These are phyloP conservation scores for Colletotrichum sp. DNA, from an alignment of 2,329 filamentous ascomycete species.

Conservation along the genomic window DNA sequence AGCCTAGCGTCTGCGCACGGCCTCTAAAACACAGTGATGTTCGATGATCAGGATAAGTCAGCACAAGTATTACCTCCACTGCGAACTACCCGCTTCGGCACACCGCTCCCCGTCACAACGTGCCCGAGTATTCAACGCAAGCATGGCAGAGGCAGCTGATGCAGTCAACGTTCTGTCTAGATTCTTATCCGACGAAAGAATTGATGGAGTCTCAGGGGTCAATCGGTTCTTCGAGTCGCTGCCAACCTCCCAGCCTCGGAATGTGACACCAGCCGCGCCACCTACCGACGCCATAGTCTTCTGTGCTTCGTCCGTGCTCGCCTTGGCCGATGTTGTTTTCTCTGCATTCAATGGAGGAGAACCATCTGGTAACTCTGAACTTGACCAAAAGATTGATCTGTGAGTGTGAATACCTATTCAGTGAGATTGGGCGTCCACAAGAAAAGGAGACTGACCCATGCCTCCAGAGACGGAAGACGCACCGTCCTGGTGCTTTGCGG, in stretches of 20 bases:
- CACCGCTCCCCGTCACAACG: neutral
- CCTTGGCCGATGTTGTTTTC: conserved; percentile 8
- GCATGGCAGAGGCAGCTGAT: neutral
- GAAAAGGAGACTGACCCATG: neutral
- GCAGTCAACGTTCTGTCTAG: conserved; percentile 7
- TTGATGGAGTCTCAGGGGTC: neutral
- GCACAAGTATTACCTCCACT: neutral
- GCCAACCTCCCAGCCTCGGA: neutral
- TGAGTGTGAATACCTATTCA: neutral
- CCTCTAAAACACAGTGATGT: neutral
- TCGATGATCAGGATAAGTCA: neutral
- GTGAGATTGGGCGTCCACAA: neutral
- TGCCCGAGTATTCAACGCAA: neutral
- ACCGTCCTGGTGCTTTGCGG: conserved; percentile 43
- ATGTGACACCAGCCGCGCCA: neutral
- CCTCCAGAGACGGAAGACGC: neutral
- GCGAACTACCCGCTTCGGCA: neutral
- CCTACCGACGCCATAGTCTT: conserved; percentile 16
- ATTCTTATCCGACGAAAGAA: conserved; percentile 6
- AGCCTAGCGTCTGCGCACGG: neutral
- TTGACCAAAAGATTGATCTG: neutral
- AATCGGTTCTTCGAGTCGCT: neutral
- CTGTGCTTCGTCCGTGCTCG: conserved; percentile 16
- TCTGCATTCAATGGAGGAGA: neutral
- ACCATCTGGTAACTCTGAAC: neutral